Conservation (phyloP, 2,329 filamentous ascomycete species). For the Beauveria brongniartii region DNA sequence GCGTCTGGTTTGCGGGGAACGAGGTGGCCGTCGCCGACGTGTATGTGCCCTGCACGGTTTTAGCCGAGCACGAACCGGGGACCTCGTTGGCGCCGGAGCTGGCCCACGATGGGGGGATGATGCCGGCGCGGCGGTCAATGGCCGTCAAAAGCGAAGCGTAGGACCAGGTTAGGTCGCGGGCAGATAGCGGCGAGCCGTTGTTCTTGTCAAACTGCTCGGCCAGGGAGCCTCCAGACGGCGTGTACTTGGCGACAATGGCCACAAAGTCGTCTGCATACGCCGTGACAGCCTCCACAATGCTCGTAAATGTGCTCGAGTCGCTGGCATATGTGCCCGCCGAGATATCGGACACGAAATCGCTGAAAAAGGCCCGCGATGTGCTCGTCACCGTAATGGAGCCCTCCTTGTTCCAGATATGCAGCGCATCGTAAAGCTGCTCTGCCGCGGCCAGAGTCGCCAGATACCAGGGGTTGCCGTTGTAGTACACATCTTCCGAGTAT, state of each 20-base stretch:
- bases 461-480: slow-evolving; percentile 76
- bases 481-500: slow-evolving; percentile 67
- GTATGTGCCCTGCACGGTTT: slow-evolving; percentile 44
- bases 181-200: slow-evolving; percentile 49
- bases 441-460: slow-evolving; percentile 68
- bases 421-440: slow-evolving; percentile 70
- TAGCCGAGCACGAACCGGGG: slow-evolving; percentile 39
- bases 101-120: slow-evolving; percentile 51
- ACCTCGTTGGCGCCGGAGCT: slow-evolving; percentile 36
- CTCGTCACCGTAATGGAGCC: slow-evolving; percentile 57
- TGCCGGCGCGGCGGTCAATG: slow-evolving; percentile 45
- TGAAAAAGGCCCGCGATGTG: slow-evolving; percentile 64
- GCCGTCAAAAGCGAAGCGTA: slow-evolving; percentile 63
- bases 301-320: slow-evolving; percentile 37
- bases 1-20: slow-evolving; percentile 43
- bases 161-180: slow-evolving; percentile 63
- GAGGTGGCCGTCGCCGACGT: slow-evolving; percentile 35
- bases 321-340: slow-evolving; percentile 54
- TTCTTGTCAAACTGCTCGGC: slow-evolving; percentile 58
- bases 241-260: slow-evolving; percentile 54
- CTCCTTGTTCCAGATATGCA: slow-evolving; percentile 60
- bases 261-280: slow-evolving; percentile 55
- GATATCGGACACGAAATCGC: slow-evolving; percentile 50
- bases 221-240: slow-evolving; percentile 52
- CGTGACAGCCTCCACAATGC: slow-evolving; percentile 48